Evolutionary conservation across 108 stramenopile genomes (phyloP), one percentile per base, ranked within the genome.

Genomic region (Fistulifera solaris): DNA sequence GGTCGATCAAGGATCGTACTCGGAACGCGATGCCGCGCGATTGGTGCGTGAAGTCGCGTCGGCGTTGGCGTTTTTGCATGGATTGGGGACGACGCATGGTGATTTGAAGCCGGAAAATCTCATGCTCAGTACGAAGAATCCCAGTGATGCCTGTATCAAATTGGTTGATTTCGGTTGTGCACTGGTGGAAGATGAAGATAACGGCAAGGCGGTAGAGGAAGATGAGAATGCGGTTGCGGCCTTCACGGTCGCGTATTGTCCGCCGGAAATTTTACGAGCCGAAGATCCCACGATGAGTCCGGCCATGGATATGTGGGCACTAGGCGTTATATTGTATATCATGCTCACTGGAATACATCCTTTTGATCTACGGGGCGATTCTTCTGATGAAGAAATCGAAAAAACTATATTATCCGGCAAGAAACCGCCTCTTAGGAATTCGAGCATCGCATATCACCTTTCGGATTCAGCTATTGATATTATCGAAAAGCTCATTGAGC

Each of bases 121-220:
- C 31, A 64, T 91, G 68, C 57, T 87, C 1, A 77, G 73, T 42
- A 54, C 65, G 7, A 61, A 72, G 54, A 81, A 71, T 35, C 42
- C 61, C 1, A 64, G 61, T 35, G 72, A 84, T 41, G 76, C 76
- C 15, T 70, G 62, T 0, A 63, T 87, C 19, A 77, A 87, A 62
- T 17, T 94, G 26, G 84, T 94, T 16, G 92, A 94, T 61, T 94
- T 94, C 77, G 92, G 92, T 13, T 84, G 83, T 58, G 85, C 91
- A 0, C 66, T 80, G 38, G 76, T 73, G 0, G 35, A 48, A 40
- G 65, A 64, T 44, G 38, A 48, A 24, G 54, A 57, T 18, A 35
- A 35, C 8, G 49, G 66, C 12, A 53, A 26, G 15, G 11, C 44
- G 12, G 25, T 31, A 4, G 59, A 48, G 18, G 58, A 66, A 27